Base-by-base conservation (phyloP, 2,329 filamentous ascomycete species). In the Zasmidium cellare region DNA sequence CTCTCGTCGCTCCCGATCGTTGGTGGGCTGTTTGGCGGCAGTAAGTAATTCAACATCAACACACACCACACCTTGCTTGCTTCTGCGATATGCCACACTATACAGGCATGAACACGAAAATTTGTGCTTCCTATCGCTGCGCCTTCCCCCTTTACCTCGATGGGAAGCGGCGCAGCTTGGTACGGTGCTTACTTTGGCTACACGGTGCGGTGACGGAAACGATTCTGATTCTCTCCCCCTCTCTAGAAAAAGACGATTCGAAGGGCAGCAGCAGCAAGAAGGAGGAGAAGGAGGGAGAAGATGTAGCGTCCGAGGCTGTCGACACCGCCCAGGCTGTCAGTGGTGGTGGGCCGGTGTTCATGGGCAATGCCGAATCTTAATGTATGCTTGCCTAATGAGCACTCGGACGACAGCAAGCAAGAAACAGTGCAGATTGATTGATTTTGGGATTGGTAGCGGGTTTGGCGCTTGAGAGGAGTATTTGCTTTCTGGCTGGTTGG, bases 21-120 rank as follows among this genome's bases (percentile, higher is more conserved):
- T 28, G 79, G 79, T 49, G 79, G 79, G 19, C 60, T 82, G 58
- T 67, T 81, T n/a, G 79, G 79, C 41, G 74, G 75, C 44, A 65
- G 68, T 59, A 75, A 76, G 67, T 73, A 74, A 69, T 28, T 28
- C 25, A 28, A 28, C 11, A 6, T 28, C n/a, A n/a, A n/a, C n/a
- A n/a, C n/a, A n/a, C n/a, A n/a, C n/a, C n/a, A n/a, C n/a, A n/a
- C n/a, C n/a, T n/a, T n/a, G n/a, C n/a, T n/a, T n/a, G n/a, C n/a
- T n/a, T n/a, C n/a, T n/a, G n/a, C n/a, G n/a, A n/a, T n/a, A n/a
- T n/a, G n/a, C n/a, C n/a, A n/a, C n/a, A n/a, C n/a, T n/a, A n/a
- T n/a, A n/a, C n/a, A n/a, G n/a, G n/a, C n/a, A n/a, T n/a, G n/a
- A n/a, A n/a, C n/a, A n/a, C n/a, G n/a, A n/a, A n/a, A n/a, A n/a